A percentile compares a stretch with the other conserved stretches of the same genome.
Conservation (phyloP, 441 rosid species). For the Flueggea neowawraea region DNA sequence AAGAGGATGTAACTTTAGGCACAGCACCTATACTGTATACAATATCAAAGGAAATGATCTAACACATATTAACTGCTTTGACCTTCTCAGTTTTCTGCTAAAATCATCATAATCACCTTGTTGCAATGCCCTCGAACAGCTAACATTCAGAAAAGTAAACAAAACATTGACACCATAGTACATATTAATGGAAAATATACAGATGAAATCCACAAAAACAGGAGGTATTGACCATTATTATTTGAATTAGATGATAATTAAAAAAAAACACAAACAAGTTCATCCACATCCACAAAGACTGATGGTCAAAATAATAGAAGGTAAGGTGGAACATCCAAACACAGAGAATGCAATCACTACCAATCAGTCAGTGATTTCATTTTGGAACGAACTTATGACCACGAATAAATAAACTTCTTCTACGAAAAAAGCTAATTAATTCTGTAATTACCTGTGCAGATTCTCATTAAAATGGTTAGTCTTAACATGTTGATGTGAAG, state of each 20-base stretch:
- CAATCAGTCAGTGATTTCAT: too few species aligned
- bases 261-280: too few species aligned
- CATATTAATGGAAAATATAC: neutral
- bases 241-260: too few species aligned
- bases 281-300: too few species aligned
- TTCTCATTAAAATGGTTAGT: constrained; percentile 70
- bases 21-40: constrained; percentile 11
- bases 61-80: constrained; percentile 66
- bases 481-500: constrained; percentile 43
- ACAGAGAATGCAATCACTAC: too few species aligned
- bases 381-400: too few species aligned
- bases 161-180: constrained; percentile 10
- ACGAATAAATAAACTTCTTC: too few species aligned
- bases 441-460: constrained; percentile 65
- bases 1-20: constrained; percentile 12
- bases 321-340: too few species aligned
- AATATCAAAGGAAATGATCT: constrained; percentile 6
- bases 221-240: too few species aligned
- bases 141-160: constrained; percentile 29
- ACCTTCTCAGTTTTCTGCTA: constrained; percentile 46
- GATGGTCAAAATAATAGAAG: too few species aligned
- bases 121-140: constrained; percentile 88
- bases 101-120: constrained; percentile 86
- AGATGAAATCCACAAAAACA: too few species aligned
- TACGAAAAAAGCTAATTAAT: too few species aligned